Conservation (phyloP, 306 rosid species). For the Castanopsis chinensis region DNA sequence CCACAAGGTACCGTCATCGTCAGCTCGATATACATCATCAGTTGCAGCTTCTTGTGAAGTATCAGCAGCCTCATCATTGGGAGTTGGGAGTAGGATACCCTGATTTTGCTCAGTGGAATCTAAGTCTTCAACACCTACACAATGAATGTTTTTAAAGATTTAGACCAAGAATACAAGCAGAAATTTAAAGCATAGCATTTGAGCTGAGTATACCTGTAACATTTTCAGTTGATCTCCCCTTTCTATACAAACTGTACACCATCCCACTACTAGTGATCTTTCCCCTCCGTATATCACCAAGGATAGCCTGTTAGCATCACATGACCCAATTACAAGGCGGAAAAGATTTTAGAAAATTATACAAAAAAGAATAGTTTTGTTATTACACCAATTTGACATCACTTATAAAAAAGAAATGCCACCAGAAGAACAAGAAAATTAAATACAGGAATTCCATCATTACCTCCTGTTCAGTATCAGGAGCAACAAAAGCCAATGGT, state of each 20-base stretch:
- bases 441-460: not conserved
- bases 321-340: not conserved
- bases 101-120: slow-evolving; percentile 29
- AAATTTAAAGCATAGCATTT: slow-evolving; percentile 2
- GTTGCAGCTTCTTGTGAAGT: slow-evolving; percentile 20
- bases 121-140: slow-evolving; percentile 31
- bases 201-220: slow-evolving; percentile 34
- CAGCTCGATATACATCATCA: slow-evolving; percentile 16
- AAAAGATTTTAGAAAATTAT: not conserved
- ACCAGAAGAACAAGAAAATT: not conserved
- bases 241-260: slow-evolving; percentile 28
- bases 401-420: not conserved
- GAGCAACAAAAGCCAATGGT: slow-evolving; percentile 62
- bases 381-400: not conserved
- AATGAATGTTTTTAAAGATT: not conserved
- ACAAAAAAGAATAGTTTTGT: not conserved
- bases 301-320: slow-evolving; percentile 33
- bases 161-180: not conserved
- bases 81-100: slow-evolving; percentile 23
- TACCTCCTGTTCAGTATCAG: slow-evolving; percentile 55
- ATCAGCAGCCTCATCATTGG: slow-evolving; percentile 17
- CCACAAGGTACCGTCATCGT: slow-evolving; percentile 22
- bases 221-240: slow-evolving; percentile 36
- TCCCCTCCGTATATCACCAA: slow-evolving; percentile 52
- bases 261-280: slow-evolving; percentile 49